Percentiles rank a stretch among this genome's conserved stretches.
phyloP scores from a whole-genome alignment of 805 yeast genomes.

The Candida golubevii region DNA sequence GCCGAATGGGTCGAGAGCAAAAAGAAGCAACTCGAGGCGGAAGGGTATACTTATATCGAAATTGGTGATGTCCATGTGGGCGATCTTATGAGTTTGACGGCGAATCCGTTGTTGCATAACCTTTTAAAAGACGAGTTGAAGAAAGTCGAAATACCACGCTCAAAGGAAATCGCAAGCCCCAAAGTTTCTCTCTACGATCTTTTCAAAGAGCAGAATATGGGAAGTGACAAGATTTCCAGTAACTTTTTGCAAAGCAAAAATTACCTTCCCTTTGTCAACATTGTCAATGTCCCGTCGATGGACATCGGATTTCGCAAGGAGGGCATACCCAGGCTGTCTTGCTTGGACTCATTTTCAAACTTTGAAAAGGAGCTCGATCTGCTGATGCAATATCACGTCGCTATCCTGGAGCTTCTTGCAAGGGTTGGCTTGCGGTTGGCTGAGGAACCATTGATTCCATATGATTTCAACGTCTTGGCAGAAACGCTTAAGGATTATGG shows the following conservation, averaged over 20 bases:
- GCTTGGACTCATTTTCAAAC: slow-evolving; percentile 61
- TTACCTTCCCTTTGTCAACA: slow-evolving; percentile 61
- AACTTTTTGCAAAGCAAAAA: slow-evolving; percentile 49
- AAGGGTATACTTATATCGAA: slow-evolving; percentile 70
- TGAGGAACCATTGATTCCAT: slow-evolving; percentile 77
- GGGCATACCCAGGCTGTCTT: slow-evolving; percentile 46
- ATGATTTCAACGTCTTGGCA: slow-evolving; percentile 47
- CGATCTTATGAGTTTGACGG: slow-evolving; percentile 47
- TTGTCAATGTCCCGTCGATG: slow-evolving; percentile 66
- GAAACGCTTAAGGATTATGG: slow-evolving; percentile 40
- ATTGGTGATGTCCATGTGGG: slow-evolving; percentile 61
- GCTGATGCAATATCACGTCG: slow-evolving; percentile 49
- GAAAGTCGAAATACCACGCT: slow-evolving; percentile 17
- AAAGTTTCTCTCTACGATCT: slow-evolving; percentile 23
- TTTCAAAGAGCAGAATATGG: slow-evolving; percentile 22
- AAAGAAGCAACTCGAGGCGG: slow-evolving; percentile 48
- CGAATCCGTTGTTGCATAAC: slow-evolving; percentile 61
- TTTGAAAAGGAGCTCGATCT: slow-evolving; percentile 52
- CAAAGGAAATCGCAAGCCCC: slow-evolving; percentile 1
- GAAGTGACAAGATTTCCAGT: slow-evolving; percentile 25
- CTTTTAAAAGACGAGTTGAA: slow-evolving; percentile 42
- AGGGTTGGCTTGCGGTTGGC: slow-evolving; percentile 53
- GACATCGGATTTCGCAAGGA: slow-evolving; percentile 48
- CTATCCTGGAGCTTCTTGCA: slow-evolving; percentile 54
- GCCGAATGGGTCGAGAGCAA: slow-evolving; percentile 67